A percentile compares a stretch with the other conserved stretches of the same genome.
These are phyloP conservation scores for Exobasidium rhododendri DNA, from an alignment of 1,284 basidiomycete species.

Conservation along the genomic window DNA sequence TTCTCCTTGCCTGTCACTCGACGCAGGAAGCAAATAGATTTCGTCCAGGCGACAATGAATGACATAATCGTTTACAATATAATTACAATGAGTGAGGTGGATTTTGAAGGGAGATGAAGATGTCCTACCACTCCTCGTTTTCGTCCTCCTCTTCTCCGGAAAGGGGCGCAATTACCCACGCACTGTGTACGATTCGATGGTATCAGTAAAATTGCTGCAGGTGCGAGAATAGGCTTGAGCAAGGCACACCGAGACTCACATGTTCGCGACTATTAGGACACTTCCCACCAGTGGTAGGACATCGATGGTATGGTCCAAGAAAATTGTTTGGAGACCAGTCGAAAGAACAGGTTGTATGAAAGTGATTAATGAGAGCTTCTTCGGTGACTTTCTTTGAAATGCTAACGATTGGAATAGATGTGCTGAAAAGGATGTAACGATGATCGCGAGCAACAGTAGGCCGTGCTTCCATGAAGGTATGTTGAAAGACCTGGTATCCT, in stretches of 20 bases:
- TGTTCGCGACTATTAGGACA: neutral
- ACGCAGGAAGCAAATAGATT: too few species aligned
- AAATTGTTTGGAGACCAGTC: neutral
- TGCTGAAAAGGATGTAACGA: neutral
- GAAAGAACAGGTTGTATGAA: constrained; percentile 6
- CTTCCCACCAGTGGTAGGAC: neutral
- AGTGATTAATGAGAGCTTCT: neutral
- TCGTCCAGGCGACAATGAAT: too few species aligned
- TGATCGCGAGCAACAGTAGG: neutral
- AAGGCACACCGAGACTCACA: too few species aligned
- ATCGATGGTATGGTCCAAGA: neutral
- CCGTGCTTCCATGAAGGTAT: neutral
- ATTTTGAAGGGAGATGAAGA: too few species aligned
- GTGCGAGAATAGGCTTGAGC: too few species aligned
- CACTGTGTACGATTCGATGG: too few species aligned
- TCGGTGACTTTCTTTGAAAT: neutral
- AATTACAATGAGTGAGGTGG: too few species aligned
- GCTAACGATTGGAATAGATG: neutral
- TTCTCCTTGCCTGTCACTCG: too few species aligned
- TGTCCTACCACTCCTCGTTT: neutral
- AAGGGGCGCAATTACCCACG: neutral
- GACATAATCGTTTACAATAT: too few species aligned
- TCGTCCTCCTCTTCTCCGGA: neutral
- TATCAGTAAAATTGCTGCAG: too few species aligned
- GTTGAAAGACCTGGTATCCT: neutral